phyloP scores from a whole-genome alignment of 176 grass and related monocot genomes.

The Paspalum vaginatum region DNA sequence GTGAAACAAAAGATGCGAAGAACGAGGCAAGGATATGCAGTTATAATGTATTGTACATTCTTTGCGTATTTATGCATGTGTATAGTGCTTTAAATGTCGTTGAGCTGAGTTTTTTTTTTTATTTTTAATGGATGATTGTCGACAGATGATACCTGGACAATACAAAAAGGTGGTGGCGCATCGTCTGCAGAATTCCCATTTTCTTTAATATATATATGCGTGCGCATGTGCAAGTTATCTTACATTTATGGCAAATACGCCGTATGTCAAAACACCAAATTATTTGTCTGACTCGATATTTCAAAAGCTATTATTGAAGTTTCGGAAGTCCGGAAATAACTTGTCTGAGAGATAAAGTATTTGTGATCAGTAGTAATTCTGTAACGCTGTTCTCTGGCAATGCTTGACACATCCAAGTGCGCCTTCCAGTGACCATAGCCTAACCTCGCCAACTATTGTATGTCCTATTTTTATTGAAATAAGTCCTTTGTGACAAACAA shows the following conservation, averaged over 20 bases:
- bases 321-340: neutral
- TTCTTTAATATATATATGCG: neutral
- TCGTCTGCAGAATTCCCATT: neutral
- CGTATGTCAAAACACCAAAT: neutral
- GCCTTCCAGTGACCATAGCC: no score
- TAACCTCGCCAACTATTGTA: neutral
- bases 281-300: no score
- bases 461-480: neutral
- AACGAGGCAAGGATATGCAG: neutral
- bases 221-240: neutral
- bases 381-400: no score
- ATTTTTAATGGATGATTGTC: neutral
- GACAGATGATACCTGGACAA: neutral
- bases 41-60: conserved; percentile 1
- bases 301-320: neutral
- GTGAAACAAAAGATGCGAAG: neutral
- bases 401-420: no score
- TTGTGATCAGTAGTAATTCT: neutral
- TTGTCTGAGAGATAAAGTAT: neutral
- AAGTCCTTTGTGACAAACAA: no score
- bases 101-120: neutral
- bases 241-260: neutral
- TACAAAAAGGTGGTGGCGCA: neutral
- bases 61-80: neutral
- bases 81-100: neutral